phyloP scores from a whole-genome alignment of 768 basidiomycete genomes.

The Termitomyces sp. region DNA sequence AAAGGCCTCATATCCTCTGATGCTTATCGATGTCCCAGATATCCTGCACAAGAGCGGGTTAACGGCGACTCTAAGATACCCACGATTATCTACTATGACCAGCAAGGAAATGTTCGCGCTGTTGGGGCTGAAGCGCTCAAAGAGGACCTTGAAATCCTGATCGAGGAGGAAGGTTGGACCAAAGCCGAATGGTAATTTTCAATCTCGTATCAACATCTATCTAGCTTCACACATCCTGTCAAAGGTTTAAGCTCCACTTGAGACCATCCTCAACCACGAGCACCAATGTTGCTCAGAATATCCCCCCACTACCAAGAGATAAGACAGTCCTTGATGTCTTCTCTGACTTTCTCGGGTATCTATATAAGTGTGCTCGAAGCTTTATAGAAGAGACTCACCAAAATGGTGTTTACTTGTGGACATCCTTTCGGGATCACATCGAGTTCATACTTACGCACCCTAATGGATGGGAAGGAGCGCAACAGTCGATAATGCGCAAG shows the following conservation, averaged over 20 bases:
- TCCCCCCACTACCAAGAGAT: slow-evolving; percentile 36
- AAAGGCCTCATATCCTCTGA: slow-evolving; percentile 8
- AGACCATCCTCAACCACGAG: slow-evolving; percentile 15
- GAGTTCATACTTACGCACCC: slow-evolving; percentile 49
- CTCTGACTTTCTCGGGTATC: slow-evolving; percentile 44
- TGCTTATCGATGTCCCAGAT: slow-evolving; percentile 23
- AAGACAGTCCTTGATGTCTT: slow-evolving; percentile 40
- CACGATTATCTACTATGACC: slow-evolving; percentile 42
- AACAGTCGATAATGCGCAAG: slow-evolving; percentile 48
- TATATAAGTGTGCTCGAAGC: slow-evolving; percentile 33
- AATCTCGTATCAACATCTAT: slow-evolving; percentile 13
- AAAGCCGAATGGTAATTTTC: slow-evolving; percentile 35
- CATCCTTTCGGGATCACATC: slow-evolving; percentile 30
- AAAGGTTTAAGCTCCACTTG: slow-evolving; percentile 33
- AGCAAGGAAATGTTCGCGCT: slow-evolving; percentile 30
- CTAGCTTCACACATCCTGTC: background rate
- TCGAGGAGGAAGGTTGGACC: slow-evolving; percentile 28
- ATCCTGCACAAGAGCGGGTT: slow-evolving; percentile 39
- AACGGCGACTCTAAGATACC: slow-evolving; percentile 43
- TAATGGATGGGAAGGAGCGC: slow-evolving; percentile 57
- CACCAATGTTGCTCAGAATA: slow-evolving; percentile 8
- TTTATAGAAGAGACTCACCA: slow-evolving; percentile 44
- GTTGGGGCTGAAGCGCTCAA: slow-evolving; percentile 42
- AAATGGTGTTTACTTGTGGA: slow-evolving; percentile 35
- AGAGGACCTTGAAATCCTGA: slow-evolving; percentile 31